A percentile compares a stretch with the other conserved stretches of the same genome.
Evolutionary conservation across 75 land plant species (phyloP).

Genomic region (Picea glauca): DNA sequence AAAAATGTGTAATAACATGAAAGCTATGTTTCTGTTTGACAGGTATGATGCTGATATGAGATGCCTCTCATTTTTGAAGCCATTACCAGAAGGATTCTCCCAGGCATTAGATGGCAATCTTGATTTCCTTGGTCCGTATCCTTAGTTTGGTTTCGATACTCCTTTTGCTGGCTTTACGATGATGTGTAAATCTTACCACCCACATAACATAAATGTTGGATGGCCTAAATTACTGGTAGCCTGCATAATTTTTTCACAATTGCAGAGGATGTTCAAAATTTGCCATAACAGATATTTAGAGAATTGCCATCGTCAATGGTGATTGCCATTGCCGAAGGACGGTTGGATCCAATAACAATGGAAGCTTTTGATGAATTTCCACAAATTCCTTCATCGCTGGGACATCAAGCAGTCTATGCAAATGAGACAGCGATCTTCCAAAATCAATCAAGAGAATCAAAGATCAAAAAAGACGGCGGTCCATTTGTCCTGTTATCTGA

Average conservation of each 20-base stretch:
- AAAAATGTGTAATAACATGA: not conserved
- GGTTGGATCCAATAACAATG: conserved; percentile 63
- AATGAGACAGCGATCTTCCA: not conserved
- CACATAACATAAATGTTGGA: not conserved
- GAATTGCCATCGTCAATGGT: conserved; percentile 61
- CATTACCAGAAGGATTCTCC: conserved; percentile 36
- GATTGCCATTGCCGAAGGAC: conserved; percentile 67
- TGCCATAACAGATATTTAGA: conserved; percentile 24
- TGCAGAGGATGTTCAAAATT: not conserved
- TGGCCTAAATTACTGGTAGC: not conserved
- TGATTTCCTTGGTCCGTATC: conserved; percentile 89
- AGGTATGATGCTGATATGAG: conserved; percentile 64
- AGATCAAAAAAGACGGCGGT: not conserved
- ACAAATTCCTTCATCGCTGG: not conserved
- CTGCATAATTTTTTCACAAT: not conserved
- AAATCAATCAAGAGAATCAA: not conserved
- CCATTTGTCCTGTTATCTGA: not conserved
- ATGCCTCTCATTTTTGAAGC: conserved; percentile 45
- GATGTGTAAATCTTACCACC: not conserved
- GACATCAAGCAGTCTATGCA: not conserved
- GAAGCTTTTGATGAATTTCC: conserved; percentile 42
- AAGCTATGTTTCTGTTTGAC: conserved; percentile 6
- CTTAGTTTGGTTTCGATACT: conserved; percentile 14
- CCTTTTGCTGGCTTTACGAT: not conserved
- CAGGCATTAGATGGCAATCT: conserved; percentile 41